These are phyloP conservation scores for Lobosporangium transversale DNA, from an alignment of 192 early-diverging fungal genomes.

Conservation along the genomic window DNA sequence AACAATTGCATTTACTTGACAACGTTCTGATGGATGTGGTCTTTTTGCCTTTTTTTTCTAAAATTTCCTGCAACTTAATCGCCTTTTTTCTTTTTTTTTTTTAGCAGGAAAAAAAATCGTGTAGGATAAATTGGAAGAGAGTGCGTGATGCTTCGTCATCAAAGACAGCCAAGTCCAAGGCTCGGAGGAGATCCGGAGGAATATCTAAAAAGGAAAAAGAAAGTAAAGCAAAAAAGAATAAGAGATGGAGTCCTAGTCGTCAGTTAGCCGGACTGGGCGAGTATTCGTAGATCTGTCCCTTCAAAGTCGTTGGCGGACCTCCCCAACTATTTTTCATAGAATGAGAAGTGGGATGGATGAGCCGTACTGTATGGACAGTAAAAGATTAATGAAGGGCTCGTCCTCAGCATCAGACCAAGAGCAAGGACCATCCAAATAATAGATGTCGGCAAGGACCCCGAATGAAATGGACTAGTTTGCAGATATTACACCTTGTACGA, in stretches of 20 bases:
- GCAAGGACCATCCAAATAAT: too few relatives aligned
- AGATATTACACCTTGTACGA: too few relatives aligned
- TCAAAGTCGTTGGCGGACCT: constrained; percentile 7
- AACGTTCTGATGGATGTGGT: constrained; percentile 9
- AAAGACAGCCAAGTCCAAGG: background rate
- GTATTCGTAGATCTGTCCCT: background rate
- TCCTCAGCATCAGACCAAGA: too few relatives aligned
- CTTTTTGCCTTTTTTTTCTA: constrained; percentile 23
- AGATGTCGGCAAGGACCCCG: too few relatives aligned
- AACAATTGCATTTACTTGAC: constrained; percentile 19
- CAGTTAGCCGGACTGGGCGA: constrained; percentile 6
- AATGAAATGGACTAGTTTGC: too few relatives aligned
- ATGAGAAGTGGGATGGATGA: constrained; percentile 20
- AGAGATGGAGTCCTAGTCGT: constrained; percentile 9
- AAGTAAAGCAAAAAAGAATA: background rate
- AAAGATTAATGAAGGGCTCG: background rate
- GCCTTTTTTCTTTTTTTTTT: background rate
- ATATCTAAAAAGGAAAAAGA: background rate
- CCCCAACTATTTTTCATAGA: background rate
- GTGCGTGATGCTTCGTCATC: constrained; percentile 14
- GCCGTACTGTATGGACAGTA: constrained; percentile 6
- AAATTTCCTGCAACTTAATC: background rate
- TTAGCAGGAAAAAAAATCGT: background rate
- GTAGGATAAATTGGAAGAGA: constrained; percentile 16
- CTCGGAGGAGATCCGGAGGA: background rate